A percentile compares a stretch with the other conserved stretches of the same genome.
Evolutionary conservation across 768 basidiomycete species (phyloP).

Genomic region (Boletus reticulatus): DNA sequence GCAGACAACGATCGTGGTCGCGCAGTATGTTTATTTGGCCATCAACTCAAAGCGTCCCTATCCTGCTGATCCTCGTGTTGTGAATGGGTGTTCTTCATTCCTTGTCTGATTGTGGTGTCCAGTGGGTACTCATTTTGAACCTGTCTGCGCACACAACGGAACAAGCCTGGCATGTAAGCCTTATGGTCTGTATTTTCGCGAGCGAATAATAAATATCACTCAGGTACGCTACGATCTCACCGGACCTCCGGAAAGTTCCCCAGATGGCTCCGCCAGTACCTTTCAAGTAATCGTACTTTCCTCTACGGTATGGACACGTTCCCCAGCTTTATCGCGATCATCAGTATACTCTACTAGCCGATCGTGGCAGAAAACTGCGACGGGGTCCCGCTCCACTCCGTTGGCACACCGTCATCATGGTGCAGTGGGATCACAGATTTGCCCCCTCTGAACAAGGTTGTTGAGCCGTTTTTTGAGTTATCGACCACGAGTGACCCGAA

Average conservation of each 20-base stretch:
- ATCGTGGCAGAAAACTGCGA: background rate
- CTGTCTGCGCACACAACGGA: no score
- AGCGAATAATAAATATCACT: background rate
- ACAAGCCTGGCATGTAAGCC: no score
- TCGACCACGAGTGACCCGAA: background rate
- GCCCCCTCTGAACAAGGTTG: background rate
- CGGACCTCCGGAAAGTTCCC: background rate
- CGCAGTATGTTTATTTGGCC: background rate
- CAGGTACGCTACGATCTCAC: background rate
- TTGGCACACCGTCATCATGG: background rate
- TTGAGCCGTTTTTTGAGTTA: background rate
- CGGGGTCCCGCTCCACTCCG: slow-evolving; percentile 1
- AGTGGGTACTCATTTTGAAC: no score
- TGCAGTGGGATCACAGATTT: background rate
- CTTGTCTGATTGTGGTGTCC: no score
- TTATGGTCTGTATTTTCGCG: no score
- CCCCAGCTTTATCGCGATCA: slow-evolving; percentile 5
- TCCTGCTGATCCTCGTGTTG: no score
- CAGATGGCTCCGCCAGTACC: background rate
- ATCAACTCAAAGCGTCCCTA: background rate
- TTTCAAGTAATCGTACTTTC: background rate
- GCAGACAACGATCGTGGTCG: no score
- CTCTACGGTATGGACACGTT: slow-evolving; percentile 4
- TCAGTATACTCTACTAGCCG: background rate
- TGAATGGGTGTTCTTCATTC: no score